Evolutionary conservation across 2,329 filamentous ascomycete species (phyloP), one percentile per base, ranked within the genome.

Genomic region (Ilyonectria sp.): DNA sequence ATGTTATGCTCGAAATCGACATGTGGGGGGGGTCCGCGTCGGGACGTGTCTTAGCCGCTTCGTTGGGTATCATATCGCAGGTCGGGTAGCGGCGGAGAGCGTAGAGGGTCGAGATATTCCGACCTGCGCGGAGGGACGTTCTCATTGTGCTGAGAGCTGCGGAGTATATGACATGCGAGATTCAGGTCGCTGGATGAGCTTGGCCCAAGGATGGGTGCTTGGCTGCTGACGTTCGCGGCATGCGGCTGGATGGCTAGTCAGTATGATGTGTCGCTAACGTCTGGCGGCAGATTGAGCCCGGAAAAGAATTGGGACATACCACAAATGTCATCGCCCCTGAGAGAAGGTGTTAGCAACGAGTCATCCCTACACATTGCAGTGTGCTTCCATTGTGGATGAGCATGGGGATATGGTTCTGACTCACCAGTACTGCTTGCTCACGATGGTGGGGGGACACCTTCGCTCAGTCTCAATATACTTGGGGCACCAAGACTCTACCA

Each of bases 371-470:
- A 61, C 47, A 52, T 65, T 60, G 44, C 52, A 52, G 44, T 49
- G 57, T 43, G 52, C 40, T 61, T 65, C 33, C 26, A 21, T 49
- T 55, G 50, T 17, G 55, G 33, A 47, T 31, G 35, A 46, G n/a
- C 40, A 50, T 33, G 10, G 23, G 40, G 61, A 44, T 44, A 43
- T 29, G 50, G 23, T 60, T 26, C 57, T 71, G 46, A 78, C 80
- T 76, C 67, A 84, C 82, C 82, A 82, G 74, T 83, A 84, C 70
- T 84, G 82, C 65, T 83, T 84, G 77, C 82, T 83, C 44, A 83
- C 82, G 46, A 84, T 81, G 6, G 76, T 82, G 8, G 82, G 82
- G 37, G 80, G 79, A 67, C 82, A 84, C 69, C 82, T 78, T 66
- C 80, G 79, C 68, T 82, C 81, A 11, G 82, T 84, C 72, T 81